Conservation (phyloP, 768 basidiomycete species). For the Termitomyces sp. region DNA sequence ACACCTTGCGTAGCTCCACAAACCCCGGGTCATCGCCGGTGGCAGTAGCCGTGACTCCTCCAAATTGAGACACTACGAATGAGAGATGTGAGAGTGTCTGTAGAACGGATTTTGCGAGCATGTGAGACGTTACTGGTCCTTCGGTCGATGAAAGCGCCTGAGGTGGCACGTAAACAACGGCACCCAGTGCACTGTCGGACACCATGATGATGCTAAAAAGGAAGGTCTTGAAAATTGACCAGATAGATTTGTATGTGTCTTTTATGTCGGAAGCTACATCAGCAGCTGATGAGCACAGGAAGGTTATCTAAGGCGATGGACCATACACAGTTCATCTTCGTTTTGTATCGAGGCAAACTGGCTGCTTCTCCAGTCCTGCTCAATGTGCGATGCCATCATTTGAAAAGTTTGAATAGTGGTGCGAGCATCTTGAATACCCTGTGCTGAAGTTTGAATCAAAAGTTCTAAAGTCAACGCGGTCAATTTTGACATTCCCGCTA, state of each 20-base stretch:
- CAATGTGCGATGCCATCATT: slow-evolving; percentile 37
- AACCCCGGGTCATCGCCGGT: slow-evolving; percentile 45
- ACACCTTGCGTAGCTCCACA: slow-evolving; percentile 64
- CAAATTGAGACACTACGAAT: slow-evolving; percentile 77
- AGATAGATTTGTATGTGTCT: slow-evolving; percentile 44
- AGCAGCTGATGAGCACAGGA: background rate
- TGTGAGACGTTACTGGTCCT: slow-evolving; percentile 11
- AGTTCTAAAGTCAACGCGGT: slow-evolving; percentile 29
- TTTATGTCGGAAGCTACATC: slow-evolving; percentile 37
- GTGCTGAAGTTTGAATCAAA: slow-evolving; percentile 29
- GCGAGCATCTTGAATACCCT: slow-evolving; percentile 17
- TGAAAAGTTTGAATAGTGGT: slow-evolving; percentile 27
- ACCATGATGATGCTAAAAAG: slow-evolving; percentile 74
- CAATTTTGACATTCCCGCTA: slow-evolving; percentile 36
- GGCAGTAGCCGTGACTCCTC: slow-evolving; percentile 56
- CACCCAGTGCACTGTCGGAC: slow-evolving; percentile 53
- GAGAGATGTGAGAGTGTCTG: slow-evolving; percentile 61
- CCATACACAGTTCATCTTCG: slow-evolving; percentile 28
- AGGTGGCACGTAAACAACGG: slow-evolving; percentile 49
- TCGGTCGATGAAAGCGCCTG: slow-evolving; percentile 13
- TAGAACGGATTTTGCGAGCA: slow-evolving; percentile 51
- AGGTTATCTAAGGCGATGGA: background rate
- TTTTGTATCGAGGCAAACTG: slow-evolving; percentile 27
- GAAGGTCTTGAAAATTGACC: slow-evolving; percentile 68
- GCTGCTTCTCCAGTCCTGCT: slow-evolving; percentile 43